Base-by-base conservation (phyloP, 768 basidiomycete genomes). In the Termitomyces sp. region DNA sequence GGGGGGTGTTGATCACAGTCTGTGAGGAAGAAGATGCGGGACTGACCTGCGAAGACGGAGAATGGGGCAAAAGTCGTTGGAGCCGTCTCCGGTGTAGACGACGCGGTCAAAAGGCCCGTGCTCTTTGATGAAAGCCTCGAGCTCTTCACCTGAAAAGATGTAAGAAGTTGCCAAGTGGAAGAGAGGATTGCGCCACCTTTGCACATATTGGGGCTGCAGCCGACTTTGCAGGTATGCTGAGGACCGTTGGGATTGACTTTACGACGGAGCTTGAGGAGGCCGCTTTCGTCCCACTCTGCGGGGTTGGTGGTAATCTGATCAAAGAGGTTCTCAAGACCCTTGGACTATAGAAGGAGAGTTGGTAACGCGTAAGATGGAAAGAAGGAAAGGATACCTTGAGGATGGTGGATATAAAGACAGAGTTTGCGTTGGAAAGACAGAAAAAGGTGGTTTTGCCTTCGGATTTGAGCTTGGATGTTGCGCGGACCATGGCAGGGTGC, bases 121-220 rank as follows among this genome's bases (percentile, higher is more conserved):
- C 41, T 84, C 73, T 2, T 74, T 71, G 46, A 96, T 77, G 73
- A 89, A 98, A 1, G 84, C 84, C 10, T 86, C 82, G n/a, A 99
- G 78, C 67, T 99, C 97, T 58, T 91, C 88, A n/a, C 96, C 95
- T 94, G 61, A 3, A 31, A 31, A 20, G 53, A 31, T 49, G 49
- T 27, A n/a, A 51, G 33, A 11, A 38, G 16, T 15, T 13, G 40
- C 32, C 44, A 10, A 5, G 44, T 5, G 29, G 29, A 27, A 7
- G 9, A 31, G 23, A 18, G 16, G 16, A n/a, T 20, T 51, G 60
- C 67, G 39, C 13, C 31, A 43, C 92, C 93, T 77, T 99, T 99
- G 78, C 97, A 99, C 95, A 99, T 97, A 76, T 99, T 98, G 13
- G 87, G 82, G 53, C 86, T 86, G 75, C 97, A 99, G 6, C 96